Percentiles rank a stretch among this genome's conserved stretches.
Conservation (phyloP, 1,284 basidiomycete species). For the Ustilago trichophora region DNA sequence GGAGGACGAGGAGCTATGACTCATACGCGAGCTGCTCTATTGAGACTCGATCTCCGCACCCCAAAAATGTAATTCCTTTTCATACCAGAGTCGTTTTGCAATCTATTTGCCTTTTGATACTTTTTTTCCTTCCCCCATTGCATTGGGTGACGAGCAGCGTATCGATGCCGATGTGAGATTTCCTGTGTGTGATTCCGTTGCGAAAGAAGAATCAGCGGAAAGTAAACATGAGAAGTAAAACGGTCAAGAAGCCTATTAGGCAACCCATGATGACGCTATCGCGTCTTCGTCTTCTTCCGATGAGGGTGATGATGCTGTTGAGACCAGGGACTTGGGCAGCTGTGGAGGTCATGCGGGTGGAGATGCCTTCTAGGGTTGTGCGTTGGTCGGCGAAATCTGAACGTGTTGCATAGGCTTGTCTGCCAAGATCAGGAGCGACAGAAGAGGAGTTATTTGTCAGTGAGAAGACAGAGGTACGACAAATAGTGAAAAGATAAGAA, state of each 20-base stretch:
- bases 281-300: conserved; percentile 84
- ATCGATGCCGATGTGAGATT: no score
- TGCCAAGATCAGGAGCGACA: no score
- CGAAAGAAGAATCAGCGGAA: conserved; percentile 22
- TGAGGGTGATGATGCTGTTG: conserved; percentile 89
- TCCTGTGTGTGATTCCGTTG: no score
- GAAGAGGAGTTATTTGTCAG: no score
- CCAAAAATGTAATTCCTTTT: conserved; percentile 28
- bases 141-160: no score
- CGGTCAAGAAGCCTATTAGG: conserved; percentile 82
- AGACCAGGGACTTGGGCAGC: conserved; percentile 89
- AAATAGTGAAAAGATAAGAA: no score
- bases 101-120: neutral
- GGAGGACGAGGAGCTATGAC: conserved; percentile 62
- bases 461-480: no score
- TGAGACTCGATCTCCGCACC: neutral
- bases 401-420: conserved; percentile 95
- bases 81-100: no score
- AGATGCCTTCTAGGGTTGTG: conserved; percentile 77
- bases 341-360: conserved; percentile 76
- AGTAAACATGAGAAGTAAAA: conserved; percentile 79
- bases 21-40: conserved; percentile 53
- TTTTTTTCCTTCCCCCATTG: neutral
- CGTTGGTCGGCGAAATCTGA: conserved; percentile 90
- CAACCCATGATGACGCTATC: conserved; percentile 90